These are phyloP conservation scores for Aotearoamyces nothofagi DNA, from an alignment of 2,329 filamentous ascomycete species.

Conservation along the genomic window DNA sequence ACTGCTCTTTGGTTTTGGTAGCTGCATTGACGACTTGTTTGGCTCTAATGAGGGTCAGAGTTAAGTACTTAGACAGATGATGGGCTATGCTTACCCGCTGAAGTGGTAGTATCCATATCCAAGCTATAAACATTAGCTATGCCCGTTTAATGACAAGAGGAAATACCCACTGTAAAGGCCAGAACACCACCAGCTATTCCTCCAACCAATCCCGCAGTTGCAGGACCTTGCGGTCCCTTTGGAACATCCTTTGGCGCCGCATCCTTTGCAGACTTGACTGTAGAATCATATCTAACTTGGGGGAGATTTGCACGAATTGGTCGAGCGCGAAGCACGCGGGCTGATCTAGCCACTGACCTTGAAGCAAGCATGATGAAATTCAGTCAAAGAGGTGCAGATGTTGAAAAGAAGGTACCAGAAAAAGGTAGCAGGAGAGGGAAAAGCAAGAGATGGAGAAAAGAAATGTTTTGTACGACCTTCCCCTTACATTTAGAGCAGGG, in stretches of 20 bases:
- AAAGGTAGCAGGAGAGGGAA: too few relatives aligned
- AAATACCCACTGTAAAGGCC: conserved; percentile 22
- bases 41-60: conserved; percentile 20
- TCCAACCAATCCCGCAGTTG: too few relatives aligned
- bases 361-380: conserved; percentile 13
- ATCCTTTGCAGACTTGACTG: conserved; percentile 10
- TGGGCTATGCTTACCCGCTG: conserved; percentile 24
- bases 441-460: too few relatives aligned
- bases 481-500: too few relatives aligned
- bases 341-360: conserved; percentile 13
- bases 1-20: conserved; percentile 42
- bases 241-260: conserved; percentile 22
- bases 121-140: conserved; percentile 10
- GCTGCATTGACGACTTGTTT: conserved; percentile 32
- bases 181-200: conserved; percentile 32
- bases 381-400: too few relatives aligned
- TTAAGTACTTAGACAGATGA: neutral
- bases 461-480: too few relatives aligned
- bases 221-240: too few relatives aligned
- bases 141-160: neutral
- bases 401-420: conserved; percentile 3
- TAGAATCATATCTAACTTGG: too few relatives aligned
- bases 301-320: too few relatives aligned
- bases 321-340: conserved; percentile 13
- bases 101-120: conserved; percentile 37